Evolutionary conservation across 768 basidiomycete genomes (phyloP).

Genomic region (Phanerochaete sordida): DNA sequence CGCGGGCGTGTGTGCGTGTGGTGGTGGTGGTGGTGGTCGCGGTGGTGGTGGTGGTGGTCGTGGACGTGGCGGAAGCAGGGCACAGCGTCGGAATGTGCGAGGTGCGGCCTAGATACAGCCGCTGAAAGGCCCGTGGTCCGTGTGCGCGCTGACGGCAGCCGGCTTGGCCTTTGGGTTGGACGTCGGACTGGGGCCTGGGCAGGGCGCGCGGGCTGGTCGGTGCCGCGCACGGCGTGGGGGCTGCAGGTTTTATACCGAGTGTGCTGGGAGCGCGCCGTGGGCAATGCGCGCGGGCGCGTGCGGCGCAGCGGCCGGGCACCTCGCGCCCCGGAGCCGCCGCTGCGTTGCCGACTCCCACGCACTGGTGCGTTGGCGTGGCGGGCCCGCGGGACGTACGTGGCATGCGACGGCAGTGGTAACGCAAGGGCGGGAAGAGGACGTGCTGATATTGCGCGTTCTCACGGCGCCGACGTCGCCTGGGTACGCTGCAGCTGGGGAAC

Average conservation of each 20-base stretch:
- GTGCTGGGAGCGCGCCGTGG: not conserved
- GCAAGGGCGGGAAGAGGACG: too few species aligned
- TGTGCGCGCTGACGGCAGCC: not conserved
- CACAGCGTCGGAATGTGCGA: not conserved
- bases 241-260: not conserved
- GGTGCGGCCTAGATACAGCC: not conserved
- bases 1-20: too few species aligned
- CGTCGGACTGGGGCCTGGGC: too few species aligned
- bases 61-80: constrained; percentile 6
- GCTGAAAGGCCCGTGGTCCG: not conserved
- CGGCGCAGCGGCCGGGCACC: not conserved
- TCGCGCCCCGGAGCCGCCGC: not conserved
- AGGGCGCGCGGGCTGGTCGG: not conserved
- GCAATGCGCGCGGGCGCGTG: not conserved
- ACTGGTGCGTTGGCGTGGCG: not conserved
- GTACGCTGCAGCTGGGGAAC: not conserved
- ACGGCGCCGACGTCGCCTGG: too few species aligned
- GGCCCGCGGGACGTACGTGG: not conserved
- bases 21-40: not conserved
- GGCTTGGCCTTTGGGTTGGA: too few species aligned
- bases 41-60: not conserved
- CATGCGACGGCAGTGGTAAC: too few species aligned
- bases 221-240: not conserved
- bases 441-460: too few species aligned
- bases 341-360: not conserved